These are phyloP conservation scores for Pleurotus djamor DNA, from an alignment of 768 basidiomycete genomes.

Conservation along the genomic window DNA sequence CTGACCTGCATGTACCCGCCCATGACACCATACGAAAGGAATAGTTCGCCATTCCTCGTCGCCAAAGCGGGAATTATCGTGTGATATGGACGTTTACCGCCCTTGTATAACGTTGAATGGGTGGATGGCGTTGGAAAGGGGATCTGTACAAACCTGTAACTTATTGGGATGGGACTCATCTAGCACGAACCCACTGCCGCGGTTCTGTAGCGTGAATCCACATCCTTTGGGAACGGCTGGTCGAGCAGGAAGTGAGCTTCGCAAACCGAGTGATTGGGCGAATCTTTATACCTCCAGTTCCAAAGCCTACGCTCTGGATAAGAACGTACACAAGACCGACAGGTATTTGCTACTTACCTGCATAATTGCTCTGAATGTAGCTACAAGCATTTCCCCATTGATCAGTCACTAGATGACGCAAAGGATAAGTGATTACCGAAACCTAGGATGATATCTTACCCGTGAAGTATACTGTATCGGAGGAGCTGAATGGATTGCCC, in stretches of 20 bases:
- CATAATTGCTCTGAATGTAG: constrained; percentile 86
- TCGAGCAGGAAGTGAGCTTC: neutral
- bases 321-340: neutral
- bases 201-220: constrained; percentile 95
- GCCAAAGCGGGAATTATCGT: constrained; percentile 94
- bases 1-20: constrained; percentile 84
- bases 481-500: constrained; percentile 82
- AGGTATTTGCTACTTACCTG: constrained; percentile 43
- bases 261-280: neutral
- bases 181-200: constrained; percentile 84
- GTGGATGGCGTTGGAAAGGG: neutral
- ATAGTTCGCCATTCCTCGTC: constrained; percentile 74
- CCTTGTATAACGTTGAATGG: constrained; percentile 31
- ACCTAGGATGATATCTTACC: constrained; percentile 36
- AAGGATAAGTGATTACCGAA: neutral
- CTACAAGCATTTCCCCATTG: constrained; percentile 91
- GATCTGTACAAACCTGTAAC: constrained; percentile 49
- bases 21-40: constrained; percentile 91
- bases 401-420: constrained; percentile 54
- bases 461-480: constrained; percentile 95
- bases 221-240: constrained; percentile 89
- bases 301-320: constrained; percentile 60
- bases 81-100: constrained; percentile 84
- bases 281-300: constrained; percentile 64
- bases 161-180: constrained; percentile 83